Base-by-base conservation (phyloP, 257 asterid genomes). In the Lycium ferocissimum region DNA sequence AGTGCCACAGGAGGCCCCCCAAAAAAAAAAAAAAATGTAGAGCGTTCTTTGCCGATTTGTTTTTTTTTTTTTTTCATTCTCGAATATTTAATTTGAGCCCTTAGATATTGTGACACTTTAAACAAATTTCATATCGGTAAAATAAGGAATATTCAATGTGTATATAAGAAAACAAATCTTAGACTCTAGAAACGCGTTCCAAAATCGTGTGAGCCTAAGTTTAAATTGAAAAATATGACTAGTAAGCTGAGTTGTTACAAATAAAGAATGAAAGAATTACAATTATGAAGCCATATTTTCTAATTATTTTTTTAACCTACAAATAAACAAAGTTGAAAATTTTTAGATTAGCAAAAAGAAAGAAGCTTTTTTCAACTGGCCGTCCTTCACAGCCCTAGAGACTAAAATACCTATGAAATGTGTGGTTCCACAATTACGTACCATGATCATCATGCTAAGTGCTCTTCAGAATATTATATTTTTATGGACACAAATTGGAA, bases 401-500 rank as follows among this genome's bases (percentile, higher is more conserved):
- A 47, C 33, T 33, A 70, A 56, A 35, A 79, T 9, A 79, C 83
- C 85, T 35, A 40, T 22, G 54, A 81, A 58, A 57, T 62, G 49
- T 54, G 35, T 80, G 87, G 89, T 83, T 84, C 84, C 88, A 71
- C 82, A 84, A 80, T n/a, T 83, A 88, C 1, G 10, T 18, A 54
- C 87, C 83, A 84, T 80, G 69, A 35, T 47, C 40, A 72, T 59
- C 47, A 81, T 65, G 84, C 84, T 85, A 13, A 86, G 89, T 87
- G 91, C 90, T 86, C 79, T 86, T 85, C 43, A 83, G 57, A 83
- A 80, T 84, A 33, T 76, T 61, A 53, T 62, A 66, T 83, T 87
- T 83, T 38, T 83, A 53, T 87, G 90, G 88, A 89, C 86, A 85
- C 85, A 88, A 87, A 86, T 87, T 86, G 91, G 92, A 88, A 83